Evolutionary conservation across 257 asterid species (phyloP).

Genomic region (Handroanthus guayacan): DNA sequence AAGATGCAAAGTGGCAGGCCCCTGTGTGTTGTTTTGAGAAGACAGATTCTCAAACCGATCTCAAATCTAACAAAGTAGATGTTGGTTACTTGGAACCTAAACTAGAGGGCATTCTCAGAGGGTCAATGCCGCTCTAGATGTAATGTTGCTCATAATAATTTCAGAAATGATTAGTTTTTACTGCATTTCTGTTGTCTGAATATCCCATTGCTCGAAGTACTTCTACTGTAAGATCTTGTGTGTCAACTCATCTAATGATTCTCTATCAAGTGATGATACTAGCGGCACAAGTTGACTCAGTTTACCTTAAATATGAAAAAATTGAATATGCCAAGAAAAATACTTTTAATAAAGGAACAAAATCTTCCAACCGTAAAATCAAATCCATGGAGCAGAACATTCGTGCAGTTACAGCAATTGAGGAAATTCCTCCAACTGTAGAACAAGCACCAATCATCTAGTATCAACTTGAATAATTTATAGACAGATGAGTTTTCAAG

Average conservation of each 20-base stretch:
- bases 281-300: neutral
- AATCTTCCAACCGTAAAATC: neutral
- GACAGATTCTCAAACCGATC: conserved; percentile 29
- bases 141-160: neutral
- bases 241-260: neutral
- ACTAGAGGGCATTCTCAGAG: conserved; percentile 33
- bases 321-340: neutral
- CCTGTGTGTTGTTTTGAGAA: conserved; percentile 72
- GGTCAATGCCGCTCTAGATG: conserved; percentile 38
- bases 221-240: conserved; percentile 16
- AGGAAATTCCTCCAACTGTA: neutral
- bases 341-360: neutral
- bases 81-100: conserved; percentile 38
- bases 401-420: neutral
- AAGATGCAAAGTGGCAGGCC: conserved; percentile 80
- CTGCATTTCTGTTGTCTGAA: neutral
- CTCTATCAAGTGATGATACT: neutral
- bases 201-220: neutral
- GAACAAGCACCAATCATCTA: neutral
- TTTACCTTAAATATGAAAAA: no score
- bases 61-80: conserved; percentile 21
- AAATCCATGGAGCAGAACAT: neutral
- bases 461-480: neutral
- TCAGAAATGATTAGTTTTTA: neutral
- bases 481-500: neutral